These are phyloP conservation scores for Brasenia schreberi DNA, from an alignment of 164 flowering plant species.

Conservation along the genomic window DNA sequence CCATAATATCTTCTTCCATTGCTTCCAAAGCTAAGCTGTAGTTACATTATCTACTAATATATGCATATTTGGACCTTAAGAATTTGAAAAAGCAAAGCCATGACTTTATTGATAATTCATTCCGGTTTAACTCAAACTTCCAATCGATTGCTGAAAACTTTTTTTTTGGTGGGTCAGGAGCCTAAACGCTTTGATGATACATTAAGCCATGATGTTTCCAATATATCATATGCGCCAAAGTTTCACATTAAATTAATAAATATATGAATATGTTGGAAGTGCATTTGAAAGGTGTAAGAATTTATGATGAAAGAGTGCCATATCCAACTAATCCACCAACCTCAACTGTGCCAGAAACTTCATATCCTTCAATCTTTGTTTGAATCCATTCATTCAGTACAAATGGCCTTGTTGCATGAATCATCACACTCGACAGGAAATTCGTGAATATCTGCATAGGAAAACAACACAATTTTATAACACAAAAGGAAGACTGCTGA, in stretches of 20 bases:
- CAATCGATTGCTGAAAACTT: too few species aligned
- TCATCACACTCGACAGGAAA: conserved; percentile 91
- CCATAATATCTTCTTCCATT: too few species aligned
- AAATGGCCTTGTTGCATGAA: conserved; percentile 93
- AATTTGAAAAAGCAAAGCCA: too few species aligned
- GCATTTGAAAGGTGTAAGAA: neutral
- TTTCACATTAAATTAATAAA: neutral
- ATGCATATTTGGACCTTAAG: too few species aligned
- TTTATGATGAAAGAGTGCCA: neutral
- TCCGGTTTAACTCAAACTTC: too few species aligned
- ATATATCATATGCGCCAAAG: too few species aligned
- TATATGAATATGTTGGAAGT: neutral
- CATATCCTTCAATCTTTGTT: conserved; percentile 91
- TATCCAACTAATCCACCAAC: conserved; percentile 25
- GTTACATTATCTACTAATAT: too few species aligned
- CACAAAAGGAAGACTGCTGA: neutral
- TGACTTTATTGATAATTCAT: too few species aligned
- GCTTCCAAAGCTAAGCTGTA: too few species aligned
- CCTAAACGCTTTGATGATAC: too few species aligned
- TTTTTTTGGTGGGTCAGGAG: too few species aligned
- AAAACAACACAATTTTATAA: neutral
- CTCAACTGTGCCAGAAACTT: conserved; percentile 99
- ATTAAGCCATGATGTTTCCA: too few species aligned
- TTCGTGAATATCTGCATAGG: conserved; percentile 74
- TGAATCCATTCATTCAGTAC: conserved; percentile 90